A percentile compares a stretch with the other conserved stretches of the same genome.
These are phyloP conservation scores for Phytophthora litchii DNA, from an alignment of 352 stramenopile species.

Conservation along the genomic window DNA sequence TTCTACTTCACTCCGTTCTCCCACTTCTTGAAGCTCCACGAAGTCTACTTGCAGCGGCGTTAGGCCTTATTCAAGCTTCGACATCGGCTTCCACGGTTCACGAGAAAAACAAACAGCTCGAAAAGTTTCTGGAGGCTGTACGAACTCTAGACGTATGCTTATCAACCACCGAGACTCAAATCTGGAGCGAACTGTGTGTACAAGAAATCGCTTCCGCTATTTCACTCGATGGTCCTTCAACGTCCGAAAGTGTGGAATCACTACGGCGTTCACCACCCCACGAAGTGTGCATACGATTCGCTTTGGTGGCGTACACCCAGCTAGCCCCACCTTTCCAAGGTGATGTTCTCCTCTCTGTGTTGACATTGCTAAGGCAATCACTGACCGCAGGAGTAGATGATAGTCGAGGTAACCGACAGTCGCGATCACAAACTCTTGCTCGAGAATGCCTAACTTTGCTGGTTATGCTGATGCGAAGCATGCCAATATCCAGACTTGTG, in stretches of 20 bases:
- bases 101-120: slow-evolving; percentile 10
- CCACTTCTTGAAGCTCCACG: slow-evolving; percentile 37
- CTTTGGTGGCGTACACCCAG: slow-evolving; percentile 54
- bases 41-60: slow-evolving; percentile 13
- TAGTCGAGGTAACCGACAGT: slow-evolving; percentile 4
- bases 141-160: slow-evolving; percentile 37
- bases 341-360: slow-evolving; percentile 60
- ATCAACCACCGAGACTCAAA: slow-evolving; percentile 27
- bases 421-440: slow-evolving; percentile 34
- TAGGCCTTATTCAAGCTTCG: slow-evolving; percentile 21
- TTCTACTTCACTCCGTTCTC: slow-evolving; percentile 56
- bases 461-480: slow-evolving; percentile 43
- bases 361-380: slow-evolving; percentile 54
- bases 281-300: slow-evolving; percentile 54
- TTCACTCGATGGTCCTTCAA: slow-evolving; percentile 17
- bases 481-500: slow-evolving; percentile 57
- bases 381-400: slow-evolving; percentile 19
- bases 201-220: slow-evolving; percentile 61
- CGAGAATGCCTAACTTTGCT: slow-evolving; percentile 54
- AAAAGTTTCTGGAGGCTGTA: slow-evolving; percentile 23
- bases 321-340: slow-evolving; percentile 59
- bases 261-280: slow-evolving; percentile 14
- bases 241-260: slow-evolving; percentile 6
- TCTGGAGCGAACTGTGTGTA: slow-evolving; percentile 66
- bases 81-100: slow-evolving; percentile 6